phyloP scores from a whole-genome alignment of 2,329 filamentous ascomycete species.

The Trichoderma brevicompactum region DNA sequence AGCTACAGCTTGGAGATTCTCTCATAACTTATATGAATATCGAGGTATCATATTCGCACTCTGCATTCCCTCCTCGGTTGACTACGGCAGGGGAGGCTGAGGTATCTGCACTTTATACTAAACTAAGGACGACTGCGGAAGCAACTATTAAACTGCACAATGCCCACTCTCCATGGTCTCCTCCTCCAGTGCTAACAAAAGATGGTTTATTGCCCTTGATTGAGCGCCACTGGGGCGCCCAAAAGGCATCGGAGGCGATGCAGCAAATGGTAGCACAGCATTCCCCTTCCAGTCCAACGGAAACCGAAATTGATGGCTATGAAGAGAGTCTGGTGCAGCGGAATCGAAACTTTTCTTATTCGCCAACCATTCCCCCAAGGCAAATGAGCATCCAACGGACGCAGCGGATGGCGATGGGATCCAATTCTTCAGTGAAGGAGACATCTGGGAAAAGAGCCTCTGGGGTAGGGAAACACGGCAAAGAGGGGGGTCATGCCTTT shows the following conservation, averaged over 20 bases:
- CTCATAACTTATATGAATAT: constrained; percentile 56
- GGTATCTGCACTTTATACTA: constrained; percentile 50
- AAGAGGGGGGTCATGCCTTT: constrained; percentile 20
- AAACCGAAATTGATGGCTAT: neutral
- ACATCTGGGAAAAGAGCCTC: neutral
- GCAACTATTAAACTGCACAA: constrained; percentile 57
- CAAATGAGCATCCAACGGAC: neutral
- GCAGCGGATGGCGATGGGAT: neutral
- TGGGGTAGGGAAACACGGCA: neutral
- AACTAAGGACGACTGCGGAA: constrained; percentile 56
- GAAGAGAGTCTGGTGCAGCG: neutral
- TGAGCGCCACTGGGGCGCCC: constrained; percentile 53
- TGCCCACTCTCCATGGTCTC: constrained; percentile 56
- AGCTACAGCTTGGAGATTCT: constrained; percentile 57
- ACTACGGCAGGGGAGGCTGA: constrained; percentile 37
- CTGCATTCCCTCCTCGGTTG: constrained; percentile 53
- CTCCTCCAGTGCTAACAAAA: constrained; percentile 43
- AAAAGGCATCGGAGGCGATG: constrained; percentile 50
- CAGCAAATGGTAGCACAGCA: constrained; percentile 37
- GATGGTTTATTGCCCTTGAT: constrained; percentile 52
- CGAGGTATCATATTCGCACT: constrained; percentile 59
- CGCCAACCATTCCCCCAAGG: neutral
- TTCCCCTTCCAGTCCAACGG: neutral
- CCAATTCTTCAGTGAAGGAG: neutral
- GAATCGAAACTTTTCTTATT: neutral